Base-by-base conservation (phyloP, 2,329 filamentous ascomycete genomes). In the Atkinsonella hypoxylon region DNA sequence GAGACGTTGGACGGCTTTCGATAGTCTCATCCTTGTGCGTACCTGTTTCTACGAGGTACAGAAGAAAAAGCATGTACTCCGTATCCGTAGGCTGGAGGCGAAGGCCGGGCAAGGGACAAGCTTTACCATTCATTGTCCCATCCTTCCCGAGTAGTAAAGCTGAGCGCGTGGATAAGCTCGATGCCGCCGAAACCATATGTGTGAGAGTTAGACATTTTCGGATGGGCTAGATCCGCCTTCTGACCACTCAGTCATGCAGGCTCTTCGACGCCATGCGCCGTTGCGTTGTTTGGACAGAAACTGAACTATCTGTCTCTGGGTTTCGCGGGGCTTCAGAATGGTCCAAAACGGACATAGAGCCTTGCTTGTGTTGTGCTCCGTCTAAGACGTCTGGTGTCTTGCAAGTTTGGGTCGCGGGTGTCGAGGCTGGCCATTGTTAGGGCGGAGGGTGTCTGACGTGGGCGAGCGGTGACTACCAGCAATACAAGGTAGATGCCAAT, bases 201-300 rank as follows among this genome's bases (percentile, higher is more conserved):
- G 42, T n/a, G 20, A 30, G 26, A 45, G 20, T 26, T 12, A 30
- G 41, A 30, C 18, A 18, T 13, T 31, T 20, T 41, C 11, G 15
- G 4, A 38, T 30, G 20, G 32, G 34, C 45, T 47, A 18, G 39
- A 43, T 45, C 26, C 9, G n/a, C 20, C 20, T 10, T 31, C 26
- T 22, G n/a, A 20, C 31, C 48, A 49, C 47, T 15, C 48, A 50
- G 41, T 17, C 18, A 30, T 36, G 48, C 42, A 44, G 20, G 48
- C 46, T 22, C 20, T 20, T 39, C 20, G 20, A 45, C 48, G 42
- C 48, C 41, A 30, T 50, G 48, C 22, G 40, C 41, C 47, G 26
- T 17, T 9, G 36, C 31, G 39, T 43, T 32, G n/a, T 49, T n/a
- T 22, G 40, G 32, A 40, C 32, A 26, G 30, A 38, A 32, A 20